Evolutionary conservation across 2,329 filamentous ascomycete species (phyloP).

Genomic region (Venturia pyrina): DNA sequence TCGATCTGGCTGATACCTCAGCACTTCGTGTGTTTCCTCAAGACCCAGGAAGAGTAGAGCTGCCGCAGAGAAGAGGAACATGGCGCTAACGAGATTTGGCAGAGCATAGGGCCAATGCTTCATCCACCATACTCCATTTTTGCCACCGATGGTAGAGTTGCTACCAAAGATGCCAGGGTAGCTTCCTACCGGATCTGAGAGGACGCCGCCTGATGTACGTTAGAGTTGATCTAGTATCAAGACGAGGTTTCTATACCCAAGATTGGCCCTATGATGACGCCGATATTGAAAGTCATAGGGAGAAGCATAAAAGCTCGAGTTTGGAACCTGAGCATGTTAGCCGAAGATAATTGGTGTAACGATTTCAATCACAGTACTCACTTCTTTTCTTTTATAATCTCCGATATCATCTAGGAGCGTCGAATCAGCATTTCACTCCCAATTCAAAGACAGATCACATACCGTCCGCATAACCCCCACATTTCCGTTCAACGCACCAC

Average conservation of each 20-base stretch:
- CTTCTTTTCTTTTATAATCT: slow-evolving; percentile 62
- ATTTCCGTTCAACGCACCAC: slow-evolving; percentile 62
- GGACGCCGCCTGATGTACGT: slow-evolving; percentile 50
- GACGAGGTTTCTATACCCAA: slow-evolving; percentile 19
- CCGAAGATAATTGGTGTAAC: background rate
- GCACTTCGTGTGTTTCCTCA: slow-evolving; percentile 42
- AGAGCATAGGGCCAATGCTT: slow-evolving; percentile 56
- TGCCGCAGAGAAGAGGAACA: slow-evolving; percentile 48
- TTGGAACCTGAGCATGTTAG: slow-evolving; percentile 22
- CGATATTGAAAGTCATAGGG: slow-evolving; percentile 59
- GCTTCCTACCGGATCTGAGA: slow-evolving; percentile 55
- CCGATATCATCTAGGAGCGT: slow-evolving; percentile 47
- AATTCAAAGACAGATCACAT: slow-evolving; percentile 3
- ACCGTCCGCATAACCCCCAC: slow-evolving; percentile 60
- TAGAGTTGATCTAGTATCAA: slow-evolving; percentile 16
- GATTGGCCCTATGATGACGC: slow-evolving; percentile 36
- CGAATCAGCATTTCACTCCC: background rate
- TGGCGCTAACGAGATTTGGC: slow-evolving; percentile 56
- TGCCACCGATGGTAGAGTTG: slow-evolving; percentile 45
- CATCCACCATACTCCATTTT: slow-evolving; percentile 54
- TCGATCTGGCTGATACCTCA: slow-evolving; percentile 30
- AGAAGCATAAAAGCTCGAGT: slow-evolving; percentile 48
- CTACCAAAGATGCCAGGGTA: slow-evolving; percentile 56
- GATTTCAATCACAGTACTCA: slow-evolving; percentile 20
- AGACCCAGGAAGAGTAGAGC: slow-evolving; percentile 51